Percentiles rank a stretch among this genome's conserved stretches.
phyloP scores from a whole-genome alignment of 306 rosid genomes.

The Cicer yamashitae region DNA sequence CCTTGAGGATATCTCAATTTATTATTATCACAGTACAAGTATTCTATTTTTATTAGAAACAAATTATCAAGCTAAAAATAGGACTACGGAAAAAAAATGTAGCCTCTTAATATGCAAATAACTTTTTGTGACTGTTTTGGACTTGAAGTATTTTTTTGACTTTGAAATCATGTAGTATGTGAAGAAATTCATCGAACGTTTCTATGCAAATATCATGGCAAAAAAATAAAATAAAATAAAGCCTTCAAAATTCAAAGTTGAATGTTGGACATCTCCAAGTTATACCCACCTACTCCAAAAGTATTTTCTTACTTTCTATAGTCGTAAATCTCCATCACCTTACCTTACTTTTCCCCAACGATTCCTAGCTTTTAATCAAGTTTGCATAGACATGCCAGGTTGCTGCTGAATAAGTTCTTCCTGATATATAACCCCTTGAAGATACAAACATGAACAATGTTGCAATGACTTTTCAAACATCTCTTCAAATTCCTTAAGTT shows the following conservation, averaged over 20 bases:
- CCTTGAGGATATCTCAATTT: too few relatives aligned
- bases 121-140: constrained; percentile 4
- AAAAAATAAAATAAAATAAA: background rate
- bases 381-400: background rate
- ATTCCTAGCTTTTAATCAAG: constrained; percentile 19
- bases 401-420: background rate
- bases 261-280: background rate
- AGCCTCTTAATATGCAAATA: background rate
- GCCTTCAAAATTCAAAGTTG: background rate
- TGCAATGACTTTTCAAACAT: background rate
- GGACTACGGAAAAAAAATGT: background rate
- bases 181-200: background rate
- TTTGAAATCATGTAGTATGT: background rate
- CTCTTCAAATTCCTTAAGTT: background rate
- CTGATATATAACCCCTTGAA: background rate
- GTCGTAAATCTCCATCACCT: background rate
- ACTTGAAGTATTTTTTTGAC: background rate
- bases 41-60: too few relatives aligned
- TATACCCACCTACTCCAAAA: background rate
- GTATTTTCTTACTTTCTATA: background rate
- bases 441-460: background rate
- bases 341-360: background rate
- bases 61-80: background rate
- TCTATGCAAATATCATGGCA: background rate
- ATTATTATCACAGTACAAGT: too few relatives aligned